These are phyloP conservation scores for Trichosporon inkin DNA, from an alignment of 1,284 basidiomycete genomes.

Conservation along the genomic window DNA sequence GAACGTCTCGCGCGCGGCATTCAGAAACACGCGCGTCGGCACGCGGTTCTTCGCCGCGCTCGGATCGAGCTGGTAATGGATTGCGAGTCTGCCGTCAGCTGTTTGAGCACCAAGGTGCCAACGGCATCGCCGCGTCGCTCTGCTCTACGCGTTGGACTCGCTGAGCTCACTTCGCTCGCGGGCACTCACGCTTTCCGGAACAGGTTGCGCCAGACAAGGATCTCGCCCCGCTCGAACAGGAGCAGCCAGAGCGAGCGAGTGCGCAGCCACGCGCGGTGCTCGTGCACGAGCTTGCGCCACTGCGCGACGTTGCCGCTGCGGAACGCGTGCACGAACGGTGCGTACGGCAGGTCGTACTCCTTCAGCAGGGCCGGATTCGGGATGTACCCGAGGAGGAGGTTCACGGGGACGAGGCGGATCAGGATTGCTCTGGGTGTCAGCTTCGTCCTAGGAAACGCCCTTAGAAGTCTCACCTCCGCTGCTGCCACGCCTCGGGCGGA, in stretches of 20 bases:
- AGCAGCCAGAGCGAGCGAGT: constrained; percentile 48
- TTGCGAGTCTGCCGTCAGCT: constrained; percentile 28
- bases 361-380: constrained; percentile 35
- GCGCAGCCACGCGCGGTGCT: constrained; percentile 47
- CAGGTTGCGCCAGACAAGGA: constrained; percentile 51
- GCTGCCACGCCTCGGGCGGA: constrained; percentile 32
- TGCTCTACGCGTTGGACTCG: background rate
- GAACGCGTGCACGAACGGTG: constrained; percentile 45
- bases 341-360: constrained; percentile 45
- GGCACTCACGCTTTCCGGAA: constrained; percentile 46
- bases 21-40: constrained; percentile 42
- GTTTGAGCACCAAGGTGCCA: background rate
- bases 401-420: constrained; percentile 48
- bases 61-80: constrained; percentile 31
- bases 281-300: constrained; percentile 42
- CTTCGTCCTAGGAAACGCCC: background rate
- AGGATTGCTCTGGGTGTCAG: constrained; percentile 45
- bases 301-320: constrained; percentile 41
- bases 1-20: constrained; percentile 31
- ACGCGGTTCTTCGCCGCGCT: constrained; percentile 30
- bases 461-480: constrained; percentile 30
- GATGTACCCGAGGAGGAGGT: constrained; percentile 46
- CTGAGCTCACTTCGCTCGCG: background rate
- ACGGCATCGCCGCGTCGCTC: background rate
- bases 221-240: constrained; percentile 50